These are phyloP conservation scores for Raddia distichophylla DNA, from an alignment of 176 grass and related monocot genomes.

Conservation along the genomic window DNA sequence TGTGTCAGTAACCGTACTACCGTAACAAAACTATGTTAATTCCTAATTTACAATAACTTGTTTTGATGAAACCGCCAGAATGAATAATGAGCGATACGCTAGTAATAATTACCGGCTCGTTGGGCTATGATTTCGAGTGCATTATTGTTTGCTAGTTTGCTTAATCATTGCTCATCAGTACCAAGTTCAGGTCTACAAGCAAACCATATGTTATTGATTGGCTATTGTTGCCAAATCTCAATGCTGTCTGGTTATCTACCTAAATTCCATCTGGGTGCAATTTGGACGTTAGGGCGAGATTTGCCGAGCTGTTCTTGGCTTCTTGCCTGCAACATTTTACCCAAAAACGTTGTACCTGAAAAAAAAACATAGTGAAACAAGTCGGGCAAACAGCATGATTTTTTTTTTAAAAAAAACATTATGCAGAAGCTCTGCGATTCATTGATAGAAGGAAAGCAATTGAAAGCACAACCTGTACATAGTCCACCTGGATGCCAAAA, in stretches of 20 bases:
- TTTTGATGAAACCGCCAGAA: not conserved
- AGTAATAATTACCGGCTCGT: not conserved
- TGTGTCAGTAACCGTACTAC: not conserved
- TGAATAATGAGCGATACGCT: not conserved
- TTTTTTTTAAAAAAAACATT: too few species aligned
- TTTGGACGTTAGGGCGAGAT: not conserved
- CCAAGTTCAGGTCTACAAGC: not conserved
- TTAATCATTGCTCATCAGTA: constrained; percentile 16
- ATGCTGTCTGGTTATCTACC: not conserved
- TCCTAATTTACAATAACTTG: too few species aligned
- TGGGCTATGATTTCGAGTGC: not conserved
- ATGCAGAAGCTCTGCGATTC: too few species aligned
- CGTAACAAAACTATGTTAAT: not conserved
- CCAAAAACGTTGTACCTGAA: not conserved
- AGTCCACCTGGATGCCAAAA: too few species aligned
- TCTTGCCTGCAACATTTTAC: not conserved
- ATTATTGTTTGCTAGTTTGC: constrained; percentile 6
- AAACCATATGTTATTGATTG: not conserved
- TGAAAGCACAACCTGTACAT: too few species aligned
- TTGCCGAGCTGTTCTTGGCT: not conserved
- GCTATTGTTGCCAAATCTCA: not conserved
- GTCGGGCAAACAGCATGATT: not conserved
- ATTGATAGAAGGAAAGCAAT: too few species aligned
- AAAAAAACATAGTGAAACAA: not conserved
- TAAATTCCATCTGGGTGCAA: not conserved